Evolutionary conservation across 2,329 filamentous ascomycete genomes (phyloP).

Genomic region (Colletotrichum liriopes): DNA sequence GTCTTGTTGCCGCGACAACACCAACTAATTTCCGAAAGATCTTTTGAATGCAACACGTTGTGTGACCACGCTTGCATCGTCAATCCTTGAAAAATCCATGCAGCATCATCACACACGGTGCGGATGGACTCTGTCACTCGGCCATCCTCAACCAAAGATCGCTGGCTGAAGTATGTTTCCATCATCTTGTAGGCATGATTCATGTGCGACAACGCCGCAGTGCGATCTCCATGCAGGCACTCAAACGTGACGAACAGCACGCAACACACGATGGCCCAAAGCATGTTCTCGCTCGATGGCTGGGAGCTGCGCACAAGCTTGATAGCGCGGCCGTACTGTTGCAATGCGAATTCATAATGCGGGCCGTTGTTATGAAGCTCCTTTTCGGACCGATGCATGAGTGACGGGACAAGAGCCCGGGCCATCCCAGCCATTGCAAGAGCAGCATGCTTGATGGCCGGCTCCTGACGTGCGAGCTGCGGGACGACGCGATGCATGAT

Average conservation of each 20-base stretch:
- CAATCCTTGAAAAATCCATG: conserved; percentile 39
- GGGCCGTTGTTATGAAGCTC: conserved; percentile 25
- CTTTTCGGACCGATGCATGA: neutral
- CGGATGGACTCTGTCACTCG: conserved; percentile 29
- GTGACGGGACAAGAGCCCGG: conserved; percentile 54
- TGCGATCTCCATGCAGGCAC: conserved; percentile 57
- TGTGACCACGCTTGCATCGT: conserved; percentile 40
- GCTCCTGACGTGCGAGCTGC: conserved; percentile 56
- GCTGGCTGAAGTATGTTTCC: conserved; percentile 31
- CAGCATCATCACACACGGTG: conserved; percentile 32
- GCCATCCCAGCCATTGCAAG: conserved; percentile 36
- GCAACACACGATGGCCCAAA: conserved; percentile 57
- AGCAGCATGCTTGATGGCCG: conserved; percentile 52
- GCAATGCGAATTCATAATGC: conserved; percentile 56
- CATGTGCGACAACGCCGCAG: conserved; percentile 58
- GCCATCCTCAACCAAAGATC: neutral
- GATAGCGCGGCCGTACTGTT: conserved; percentile 59
- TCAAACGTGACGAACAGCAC: conserved; percentile 60
- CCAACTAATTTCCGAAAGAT: conserved; percentile 24
- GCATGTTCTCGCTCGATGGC: conserved; percentile 54
- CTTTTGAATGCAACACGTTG: conserved; percentile 25
- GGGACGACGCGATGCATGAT: conserved; percentile 55
- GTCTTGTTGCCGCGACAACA: conserved; percentile 45
- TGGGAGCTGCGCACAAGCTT: conserved; percentile 55
- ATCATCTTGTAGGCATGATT: conserved; percentile 51